Percentiles rank a stretch among this genome's conserved stretches.
Evolutionary conservation across 352 stramenopile species (phyloP).

Genomic region (Thraustotheca clavata): DNA sequence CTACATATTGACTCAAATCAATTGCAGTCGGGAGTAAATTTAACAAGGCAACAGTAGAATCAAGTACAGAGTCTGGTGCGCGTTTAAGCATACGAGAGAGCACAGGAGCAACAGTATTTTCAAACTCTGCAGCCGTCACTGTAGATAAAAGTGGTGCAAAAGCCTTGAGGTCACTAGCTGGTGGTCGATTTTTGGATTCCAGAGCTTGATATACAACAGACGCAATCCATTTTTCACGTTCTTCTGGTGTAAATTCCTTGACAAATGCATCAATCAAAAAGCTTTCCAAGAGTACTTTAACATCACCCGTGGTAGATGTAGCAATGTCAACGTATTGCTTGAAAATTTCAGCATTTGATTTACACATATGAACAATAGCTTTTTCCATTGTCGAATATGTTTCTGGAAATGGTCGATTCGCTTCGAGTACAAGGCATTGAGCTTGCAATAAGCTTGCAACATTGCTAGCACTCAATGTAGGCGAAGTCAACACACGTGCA

Average conservation of each 20-base stretch:
- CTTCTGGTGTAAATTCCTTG: neutral
- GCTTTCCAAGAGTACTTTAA: neutral
- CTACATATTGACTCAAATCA: slow-evolving; percentile 57
- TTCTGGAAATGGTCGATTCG: neutral
- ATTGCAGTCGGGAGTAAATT: slow-evolving; percentile 30
- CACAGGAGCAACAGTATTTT: slow-evolving; percentile 47
- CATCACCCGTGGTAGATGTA: neutral
- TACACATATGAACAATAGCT: slow-evolving; percentile 1
- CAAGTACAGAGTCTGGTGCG: slow-evolving; percentile 63
- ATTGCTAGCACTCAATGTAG: neutral
- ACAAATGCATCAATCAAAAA: slow-evolving; percentile 8
- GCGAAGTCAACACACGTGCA: neutral
- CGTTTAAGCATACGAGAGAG: slow-evolving; percentile 77
- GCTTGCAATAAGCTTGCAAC: neutral
- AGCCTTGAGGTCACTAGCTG: slow-evolving; percentile 25
- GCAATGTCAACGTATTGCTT: neutral
- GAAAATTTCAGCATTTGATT: neutral
- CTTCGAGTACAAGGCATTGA: neutral
- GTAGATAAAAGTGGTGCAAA: slow-evolving; percentile 42
- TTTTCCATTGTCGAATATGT: neutral
- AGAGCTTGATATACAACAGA: slow-evolving; percentile 69
- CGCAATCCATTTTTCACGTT: slow-evolving; percentile 13
- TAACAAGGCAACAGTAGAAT: slow-evolving; percentile 46
- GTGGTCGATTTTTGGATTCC: slow-evolving; percentile 53
- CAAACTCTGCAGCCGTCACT: slow-evolving; percentile 53